These are phyloP conservation scores for Teratosphaeriaceae sp. DNA, from an alignment of 2,329 filamentous ascomycete genomes.

Conservation along the genomic window DNA sequence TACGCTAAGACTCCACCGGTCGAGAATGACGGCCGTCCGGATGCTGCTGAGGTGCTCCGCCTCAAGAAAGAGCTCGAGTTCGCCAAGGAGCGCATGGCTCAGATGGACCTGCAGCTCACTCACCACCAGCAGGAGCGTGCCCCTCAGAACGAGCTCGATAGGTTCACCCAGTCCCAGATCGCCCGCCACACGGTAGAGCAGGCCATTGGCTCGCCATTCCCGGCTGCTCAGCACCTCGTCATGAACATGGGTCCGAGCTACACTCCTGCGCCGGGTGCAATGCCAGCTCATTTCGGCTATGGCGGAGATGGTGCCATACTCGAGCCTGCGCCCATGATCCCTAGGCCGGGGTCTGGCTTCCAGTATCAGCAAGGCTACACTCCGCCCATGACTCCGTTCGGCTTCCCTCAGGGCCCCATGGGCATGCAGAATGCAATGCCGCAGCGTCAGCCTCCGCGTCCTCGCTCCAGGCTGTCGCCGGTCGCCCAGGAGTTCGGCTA, in stretches of 20 bases:
- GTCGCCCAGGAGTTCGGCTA: constrained; percentile 41
- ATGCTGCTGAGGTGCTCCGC: constrained; percentile 56
- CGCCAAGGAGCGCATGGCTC: constrained; percentile 63
- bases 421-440: constrained; percentile 8
- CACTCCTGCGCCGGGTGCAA: constrained; percentile 8
- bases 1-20: constrained; percentile 23
- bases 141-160: constrained; percentile 30
- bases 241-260: constrained; percentile 18
- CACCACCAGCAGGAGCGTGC: constrained; percentile 4
- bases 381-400: constrained; percentile 24
- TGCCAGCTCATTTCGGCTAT: not conserved
- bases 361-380: constrained; percentile 15
- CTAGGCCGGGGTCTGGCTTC: constrained; percentile 6
- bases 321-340: constrained; percentile 8
- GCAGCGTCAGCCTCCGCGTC: not conserved
- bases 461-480: constrained; percentile 20
- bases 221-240: constrained; percentile 22
- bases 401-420: constrained; percentile 10
- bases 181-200: constrained; percentile 54
- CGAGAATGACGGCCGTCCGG: constrained; percentile 23
- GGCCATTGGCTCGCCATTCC: constrained; percentile 27
- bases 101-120: constrained; percentile 61
- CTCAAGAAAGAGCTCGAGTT: constrained; percentile 66
- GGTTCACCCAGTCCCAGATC: constrained; percentile 51
- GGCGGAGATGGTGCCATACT: not conserved